Evolutionary conservation across 1,139 yeast species (phyloP).

Genomic region (Chernovozyma sophiae-reginae): DNA sequence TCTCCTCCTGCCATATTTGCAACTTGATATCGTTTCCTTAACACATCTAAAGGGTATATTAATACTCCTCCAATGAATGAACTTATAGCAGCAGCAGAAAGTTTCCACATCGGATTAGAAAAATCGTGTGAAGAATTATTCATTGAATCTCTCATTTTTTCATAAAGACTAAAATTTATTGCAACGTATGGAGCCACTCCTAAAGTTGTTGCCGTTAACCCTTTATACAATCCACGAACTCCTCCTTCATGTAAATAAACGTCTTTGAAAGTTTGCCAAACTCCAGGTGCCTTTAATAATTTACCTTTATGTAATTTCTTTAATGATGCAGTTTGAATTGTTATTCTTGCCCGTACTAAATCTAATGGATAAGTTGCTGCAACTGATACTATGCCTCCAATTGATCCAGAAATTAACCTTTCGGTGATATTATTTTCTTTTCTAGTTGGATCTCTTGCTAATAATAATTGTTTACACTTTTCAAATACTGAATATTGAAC

Average conservation of each 20-base stretch:
- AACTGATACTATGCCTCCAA: slow-evolving; percentile 81
- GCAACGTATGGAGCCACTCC: slow-evolving; percentile 98
- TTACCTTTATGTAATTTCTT: slow-evolving; percentile 46
- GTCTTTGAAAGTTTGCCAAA: slow-evolving; percentile 50
- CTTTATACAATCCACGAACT: slow-evolving; percentile 69
- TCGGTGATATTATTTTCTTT: slow-evolving; percentile 46
- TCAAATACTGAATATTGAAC: slow-evolving; percentile 91
- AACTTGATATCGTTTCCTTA: slow-evolving; percentile 88
- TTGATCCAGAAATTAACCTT: slow-evolving; percentile 70
- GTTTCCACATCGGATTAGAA: slow-evolving; percentile 51
- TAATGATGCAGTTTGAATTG: slow-evolving; percentile 83
- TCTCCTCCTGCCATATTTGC: slow-evolving; percentile 76
- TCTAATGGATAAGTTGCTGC: slow-evolving; percentile 89
- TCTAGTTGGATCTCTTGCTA: slow-evolving; percentile 29
- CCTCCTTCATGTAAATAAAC: slow-evolving; percentile 84
- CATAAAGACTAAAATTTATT: slow-evolving; percentile 86
- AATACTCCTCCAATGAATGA: slow-evolving; percentile 69
- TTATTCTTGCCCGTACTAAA: slow-evolving; percentile 81
- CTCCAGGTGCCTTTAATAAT: slow-evolving; percentile 59
- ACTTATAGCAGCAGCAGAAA: slow-evolving; percentile 77
- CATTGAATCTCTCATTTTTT: slow-evolving; percentile 63
- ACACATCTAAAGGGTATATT: slow-evolving; percentile 86
- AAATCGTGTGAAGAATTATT: slow-evolving; percentile 30
- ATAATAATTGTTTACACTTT: slow-evolving; percentile 50
- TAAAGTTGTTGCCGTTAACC: slow-evolving; percentile 79